Conservation (phyloP, 2,329 filamentous ascomycete genomes). For the Alternaria atra region DNA sequence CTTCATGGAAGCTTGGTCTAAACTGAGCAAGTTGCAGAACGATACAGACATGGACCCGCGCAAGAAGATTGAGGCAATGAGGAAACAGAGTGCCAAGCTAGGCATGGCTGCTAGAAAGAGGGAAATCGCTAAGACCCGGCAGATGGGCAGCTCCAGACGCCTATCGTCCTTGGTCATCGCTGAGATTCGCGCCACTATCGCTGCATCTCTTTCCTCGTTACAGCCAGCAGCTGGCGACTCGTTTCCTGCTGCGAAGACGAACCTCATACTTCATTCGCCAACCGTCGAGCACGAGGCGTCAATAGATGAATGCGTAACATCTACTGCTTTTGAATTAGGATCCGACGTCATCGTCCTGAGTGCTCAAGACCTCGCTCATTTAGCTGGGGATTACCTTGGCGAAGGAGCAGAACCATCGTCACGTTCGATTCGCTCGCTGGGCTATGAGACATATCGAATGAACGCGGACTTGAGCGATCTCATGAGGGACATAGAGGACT, state of each 20-base stretch:
- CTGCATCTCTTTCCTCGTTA: conserved; percentile 56
- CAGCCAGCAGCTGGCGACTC: conserved; percentile 51
- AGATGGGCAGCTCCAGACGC: conserved; percentile 19
- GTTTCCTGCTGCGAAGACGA: conserved; percentile 62
- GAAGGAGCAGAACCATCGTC: conserved; percentile 64
- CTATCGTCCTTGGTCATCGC: conserved; percentile 41
- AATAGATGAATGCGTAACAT: conserved; percentile 69
- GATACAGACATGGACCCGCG: conserved; percentile 17
- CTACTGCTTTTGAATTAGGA: conserved; percentile 67
- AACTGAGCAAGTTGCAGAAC: conserved; percentile 21
- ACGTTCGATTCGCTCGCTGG: conserved; percentile 57
- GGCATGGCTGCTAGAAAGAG: conserved; percentile 18
- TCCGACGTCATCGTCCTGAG: conserved; percentile 75
- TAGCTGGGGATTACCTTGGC: conserved; percentile 75
- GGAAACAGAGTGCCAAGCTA: conserved; percentile 26
- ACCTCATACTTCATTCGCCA: conserved; percentile 68
- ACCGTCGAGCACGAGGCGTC: conserved; percentile 63
- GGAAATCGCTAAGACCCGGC: conserved; percentile 24
- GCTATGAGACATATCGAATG: conserved; percentile 64
- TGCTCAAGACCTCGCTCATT: conserved; percentile 73
- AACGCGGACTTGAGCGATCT: conserved; percentile 40
- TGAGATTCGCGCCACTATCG: conserved; percentile 62
- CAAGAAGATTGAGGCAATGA: conserved; percentile 19
- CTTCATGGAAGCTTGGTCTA: conserved; percentile 13
- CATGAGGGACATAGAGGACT: conserved; percentile 40